Base-by-base conservation (phyloP, 768 basidiomycete genomes). In the Paxillus involutus region DNA sequence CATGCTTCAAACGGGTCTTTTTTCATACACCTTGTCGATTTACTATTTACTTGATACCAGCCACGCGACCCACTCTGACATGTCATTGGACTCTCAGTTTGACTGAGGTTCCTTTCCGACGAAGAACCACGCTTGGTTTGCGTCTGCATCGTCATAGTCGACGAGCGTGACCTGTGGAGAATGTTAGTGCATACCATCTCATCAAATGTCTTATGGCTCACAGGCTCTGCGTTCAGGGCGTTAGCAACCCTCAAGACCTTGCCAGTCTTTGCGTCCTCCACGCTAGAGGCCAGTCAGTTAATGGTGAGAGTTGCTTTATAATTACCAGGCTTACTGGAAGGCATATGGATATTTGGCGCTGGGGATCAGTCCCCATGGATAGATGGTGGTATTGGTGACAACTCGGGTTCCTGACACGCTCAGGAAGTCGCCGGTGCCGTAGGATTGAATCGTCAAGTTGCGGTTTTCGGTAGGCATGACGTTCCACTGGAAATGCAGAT, bases 91-190 rank as follows among this genome's bases (percentile, higher is more conserved):
- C 30, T 45, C 29, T 45, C 44, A 45, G 29, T 35, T 47, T 6
- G 45, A 47, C 33, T 47, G 14, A 19, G 48, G 41, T 24, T 56
- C 44, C 44, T 54, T 57, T 44, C 42, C 52, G 47, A 57, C 51
- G n/a, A 57, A 54, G 16, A 54, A 49, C 52, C 52, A 57, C 14
- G 47, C 42, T 29, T 40, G 47, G 43, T 47, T 47, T 14, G 3
- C 19, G 37, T 53, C 44, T 8, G 11, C 30, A 32, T 45, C 44
- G 17, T 36, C 26, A 21, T 21, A 45, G 17, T n/a, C 9, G 4
- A 37, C 52, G 17, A 40, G 44, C 2, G 44, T 49, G 6, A 50
- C 40, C 44, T 42, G 12, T 10, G 17, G 11, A 30, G 32, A 13
- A 33, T 13, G 30, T 30, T 4, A 30, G 45, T 12, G 19, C 21